Evolutionary conservation across 352 stramenopile species (phyloP), one percentile per base, ranked within the genome.

Genomic region (Phytopythium oedochilum): DNA sequence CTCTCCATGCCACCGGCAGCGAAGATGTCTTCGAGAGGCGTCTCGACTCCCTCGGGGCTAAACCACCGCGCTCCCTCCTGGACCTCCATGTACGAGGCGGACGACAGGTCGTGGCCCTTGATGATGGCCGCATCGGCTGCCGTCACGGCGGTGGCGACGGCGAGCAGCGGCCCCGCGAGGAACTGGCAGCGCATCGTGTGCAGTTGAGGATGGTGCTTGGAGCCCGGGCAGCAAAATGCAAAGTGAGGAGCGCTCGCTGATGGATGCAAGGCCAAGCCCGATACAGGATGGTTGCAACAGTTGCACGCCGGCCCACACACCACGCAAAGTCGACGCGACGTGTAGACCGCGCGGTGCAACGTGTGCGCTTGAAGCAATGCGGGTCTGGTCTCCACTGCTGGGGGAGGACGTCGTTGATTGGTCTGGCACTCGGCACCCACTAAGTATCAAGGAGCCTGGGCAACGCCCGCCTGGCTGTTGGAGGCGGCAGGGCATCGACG

Each of bases 101-200:
- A 73, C 11, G 66, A 73, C 35, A 73, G 48, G 40, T 71, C 66
- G 39, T 73, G 62, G 43, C 66, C 66, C 43, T 71, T 70, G 22
- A 46, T 62, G 40, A 73, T 40, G 6, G 49, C 60, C 12, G 53
- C 25, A 10, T 39, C 61, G 29, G 23, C 44, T 29, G 25, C 10
- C 23, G 7, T 15, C 23, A 34, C 17, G 25, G 26, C 15, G 43
- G 5, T 23, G 25, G 26, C 22, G 14, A 22, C 47, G 7, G 23
- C 32, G 14, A 43, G n/a, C 28, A 40, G 23, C 29, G 47, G 25
- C n/a, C 10, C 20, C 4, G 11, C 22, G 28, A 52, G 9, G 18
- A 18, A 29, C 31, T 26, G 32, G 31, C 32, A 43, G 32, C n/a
- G 29, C 22, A 38, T 53, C 14, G 9, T 20, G 5, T 32, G 5